Evolutionary conservation across 2,329 filamentous ascomycete species (phyloP).

Genomic region (Colletotrichum siamense): DNA sequence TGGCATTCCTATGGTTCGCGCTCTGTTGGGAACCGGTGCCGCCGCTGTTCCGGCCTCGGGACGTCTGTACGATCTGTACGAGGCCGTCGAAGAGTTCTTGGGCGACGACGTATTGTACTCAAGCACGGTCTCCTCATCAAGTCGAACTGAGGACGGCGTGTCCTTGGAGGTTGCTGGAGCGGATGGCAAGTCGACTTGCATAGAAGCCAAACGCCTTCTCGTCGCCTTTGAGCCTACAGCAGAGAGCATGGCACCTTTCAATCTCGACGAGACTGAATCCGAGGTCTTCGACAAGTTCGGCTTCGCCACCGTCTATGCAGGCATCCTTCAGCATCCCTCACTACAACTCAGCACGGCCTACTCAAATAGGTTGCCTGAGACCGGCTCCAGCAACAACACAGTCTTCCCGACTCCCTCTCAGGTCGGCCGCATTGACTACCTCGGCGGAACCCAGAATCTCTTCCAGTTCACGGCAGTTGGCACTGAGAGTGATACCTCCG

Average conservation of each 20-base stretch:
- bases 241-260: slow-evolving; percentile 25
- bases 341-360: slow-evolving; percentile 24
- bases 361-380: slow-evolving; percentile 24
- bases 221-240: slow-evolving; percentile 27
- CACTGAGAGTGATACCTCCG: slow-evolving; percentile 22
- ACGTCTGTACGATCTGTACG: slow-evolving; percentile 25
- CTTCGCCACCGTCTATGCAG: slow-evolving; percentile 27
- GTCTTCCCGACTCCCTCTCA: slow-evolving; percentile 26
- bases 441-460: slow-evolving; percentile 31
- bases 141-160: slow-evolving; percentile 22
- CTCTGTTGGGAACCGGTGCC: slow-evolving; percentile 22
- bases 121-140: slow-evolving; percentile 16
- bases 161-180: slow-evolving; percentile 11
- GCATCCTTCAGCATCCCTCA: slow-evolving; percentile 29
- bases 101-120: slow-evolving; percentile 27
- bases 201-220: slow-evolving; percentile 29
- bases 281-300: slow-evolving; percentile 25
- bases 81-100: slow-evolving; percentile 21
- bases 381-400: slow-evolving; percentile 26
- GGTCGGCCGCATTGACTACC: slow-evolving; percentile 32
- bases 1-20: slow-evolving; percentile 25
- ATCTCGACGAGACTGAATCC: slow-evolving; percentile 22
- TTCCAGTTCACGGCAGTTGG: slow-evolving; percentile 36
- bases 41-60: slow-evolving; percentile 25
- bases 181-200: slow-evolving; percentile 8